phyloP scores from a whole-genome alignment of 2,329 filamentous ascomycete genomes.

The Incumbomyces delicatus region DNA sequence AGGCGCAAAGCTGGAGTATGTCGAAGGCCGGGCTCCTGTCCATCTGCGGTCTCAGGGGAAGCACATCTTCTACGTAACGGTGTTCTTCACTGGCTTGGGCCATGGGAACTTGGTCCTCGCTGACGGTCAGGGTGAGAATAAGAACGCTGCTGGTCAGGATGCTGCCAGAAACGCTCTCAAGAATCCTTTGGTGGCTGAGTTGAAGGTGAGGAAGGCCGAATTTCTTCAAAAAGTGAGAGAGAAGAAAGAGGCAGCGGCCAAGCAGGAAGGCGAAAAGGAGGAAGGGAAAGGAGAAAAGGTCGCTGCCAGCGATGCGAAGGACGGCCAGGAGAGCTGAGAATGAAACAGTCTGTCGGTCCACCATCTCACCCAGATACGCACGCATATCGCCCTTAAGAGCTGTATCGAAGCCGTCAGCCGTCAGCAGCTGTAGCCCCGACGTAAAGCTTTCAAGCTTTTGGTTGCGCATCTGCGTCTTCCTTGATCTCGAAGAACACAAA shows the following conservation, averaged over 20 bases:
- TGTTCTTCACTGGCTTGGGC: slow-evolving; percentile 40
- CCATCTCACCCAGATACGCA: too few species aligned
- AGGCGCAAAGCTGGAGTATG: slow-evolving; percentile 53
- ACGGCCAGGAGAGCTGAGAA: neutral
- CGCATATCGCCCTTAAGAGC: too few species aligned
- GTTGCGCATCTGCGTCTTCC: too few species aligned
- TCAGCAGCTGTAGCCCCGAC: too few species aligned
- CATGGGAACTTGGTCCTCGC: slow-evolving; percentile 35
- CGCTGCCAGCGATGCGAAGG: too few species aligned
- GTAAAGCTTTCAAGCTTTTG: too few species aligned
- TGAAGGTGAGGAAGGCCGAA: slow-evolving; percentile 27
- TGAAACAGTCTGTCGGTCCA: too few species aligned
- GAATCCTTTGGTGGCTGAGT: slow-evolving; percentile 31
- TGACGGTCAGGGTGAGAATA: slow-evolving; percentile 35
- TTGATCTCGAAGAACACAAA: too few species aligned
- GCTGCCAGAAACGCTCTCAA: slow-evolving; percentile 34
- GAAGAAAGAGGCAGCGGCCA: neutral
- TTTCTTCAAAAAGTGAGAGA: slow-evolving; percentile 8
- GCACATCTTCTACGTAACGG: slow-evolving; percentile 35
- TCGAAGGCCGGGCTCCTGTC: slow-evolving; percentile 30
- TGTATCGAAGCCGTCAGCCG: too few species aligned
- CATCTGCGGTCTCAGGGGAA: slow-evolving; percentile 27
- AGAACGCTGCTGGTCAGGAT: slow-evolving; percentile 35
- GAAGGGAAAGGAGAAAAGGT: neutral
- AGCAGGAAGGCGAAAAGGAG: neutral